A percentile compares a stretch with the other conserved stretches of the same genome.
phyloP scores from a whole-genome alignment of 2,329 filamentous ascomycete species.

The Raffaelea albimanens region DNA sequence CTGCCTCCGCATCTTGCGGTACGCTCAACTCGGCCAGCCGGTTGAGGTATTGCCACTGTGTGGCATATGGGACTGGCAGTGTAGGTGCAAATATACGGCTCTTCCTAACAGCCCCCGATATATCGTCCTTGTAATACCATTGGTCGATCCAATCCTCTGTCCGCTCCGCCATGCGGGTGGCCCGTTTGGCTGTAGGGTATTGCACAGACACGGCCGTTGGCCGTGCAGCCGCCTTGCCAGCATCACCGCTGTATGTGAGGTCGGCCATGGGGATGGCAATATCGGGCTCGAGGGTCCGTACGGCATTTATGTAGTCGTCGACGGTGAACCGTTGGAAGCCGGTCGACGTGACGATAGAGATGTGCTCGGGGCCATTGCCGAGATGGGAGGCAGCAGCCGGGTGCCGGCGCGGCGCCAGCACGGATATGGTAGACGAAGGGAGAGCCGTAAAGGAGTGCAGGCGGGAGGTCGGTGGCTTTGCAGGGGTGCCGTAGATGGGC shows the following conservation, averaged over 20 bases:
- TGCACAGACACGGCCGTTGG: slow-evolving; percentile 1
- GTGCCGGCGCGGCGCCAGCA: slow-evolving; percentile 70
- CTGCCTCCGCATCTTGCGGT: not conserved
- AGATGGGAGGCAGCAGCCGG: slow-evolving; percentile 65
- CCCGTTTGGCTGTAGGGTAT: slow-evolving; percentile 54
- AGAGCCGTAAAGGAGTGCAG: slow-evolving; percentile 72
- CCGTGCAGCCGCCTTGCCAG: slow-evolving; percentile 1
- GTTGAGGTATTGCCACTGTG: slow-evolving; percentile 73
- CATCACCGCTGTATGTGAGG: slow-evolving; percentile 35
- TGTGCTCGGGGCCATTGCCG: slow-evolving; percentile 58
- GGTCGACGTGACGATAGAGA: slow-evolving; percentile 77
- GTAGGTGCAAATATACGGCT: slow-evolving; percentile 53
- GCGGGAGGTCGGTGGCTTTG: slow-evolving; percentile 21
- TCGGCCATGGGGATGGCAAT: slow-evolving; percentile 74
- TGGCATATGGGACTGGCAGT: slow-evolving; percentile 62
- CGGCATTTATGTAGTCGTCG: slow-evolving; percentile 57
- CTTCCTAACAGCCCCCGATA: slow-evolving; percentile 9
- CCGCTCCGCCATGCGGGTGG: slow-evolving; percentile 74
- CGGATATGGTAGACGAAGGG: slow-evolving; percentile 52
- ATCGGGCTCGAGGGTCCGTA: slow-evolving; percentile 63
- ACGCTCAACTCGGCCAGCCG: slow-evolving; percentile 43
- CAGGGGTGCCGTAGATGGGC: slow-evolving; percentile 5
- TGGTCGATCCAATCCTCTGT: slow-evolving; percentile 74
- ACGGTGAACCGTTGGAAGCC: slow-evolving; percentile 68
- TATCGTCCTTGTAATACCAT: slow-evolving; percentile 41